phyloP scores from a whole-genome alignment of 2,329 filamentous ascomycete species.

The Aspergillus ustus region DNA sequence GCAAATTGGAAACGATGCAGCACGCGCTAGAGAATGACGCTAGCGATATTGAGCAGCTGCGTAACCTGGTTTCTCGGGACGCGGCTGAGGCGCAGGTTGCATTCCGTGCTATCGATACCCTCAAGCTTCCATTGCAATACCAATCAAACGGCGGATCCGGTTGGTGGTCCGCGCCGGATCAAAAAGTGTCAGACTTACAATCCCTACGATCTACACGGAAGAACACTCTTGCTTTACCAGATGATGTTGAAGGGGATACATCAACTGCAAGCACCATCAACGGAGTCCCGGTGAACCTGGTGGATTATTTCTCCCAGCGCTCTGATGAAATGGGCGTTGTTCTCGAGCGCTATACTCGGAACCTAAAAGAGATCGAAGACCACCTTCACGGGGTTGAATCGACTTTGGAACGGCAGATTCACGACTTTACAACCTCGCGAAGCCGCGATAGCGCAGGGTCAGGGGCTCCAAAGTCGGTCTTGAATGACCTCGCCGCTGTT shows the following conservation, averaged over 20 bases:
- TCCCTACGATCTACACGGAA: constrained; percentile 46
- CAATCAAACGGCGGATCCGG: constrained; percentile 53
- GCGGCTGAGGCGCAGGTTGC: constrained; percentile 71
- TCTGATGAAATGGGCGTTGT: constrained; percentile 66
- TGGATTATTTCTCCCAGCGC: constrained; percentile 66
- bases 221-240: constrained; percentile 53
- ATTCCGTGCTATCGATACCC: constrained; percentile 75
- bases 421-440: constrained; percentile 54
- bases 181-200: constrained; percentile 44
- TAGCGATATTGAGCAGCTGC: constrained; percentile 61
- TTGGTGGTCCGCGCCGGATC: constrained; percentile 47
- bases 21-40: constrained; percentile 67
- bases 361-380: constrained; percentile 67
- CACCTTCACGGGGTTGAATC: constrained; percentile 68
- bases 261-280: constrained; percentile 49
- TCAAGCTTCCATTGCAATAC: constrained; percentile 70
- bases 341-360: constrained; percentile 61
- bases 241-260: constrained; percentile 48
- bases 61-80: constrained; percentile 65
- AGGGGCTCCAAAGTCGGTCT: constrained; percentile 50
- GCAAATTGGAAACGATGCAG: constrained; percentile 67
- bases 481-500: constrained; percentile 59
- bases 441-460: constrained; percentile 44
- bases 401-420: constrained; percentile 63
- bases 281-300: constrained; percentile 62